Evolutionary conservation across 2,329 filamentous ascomycete genomes (phyloP).

Genomic region (Claviceps pusilla): DNA sequence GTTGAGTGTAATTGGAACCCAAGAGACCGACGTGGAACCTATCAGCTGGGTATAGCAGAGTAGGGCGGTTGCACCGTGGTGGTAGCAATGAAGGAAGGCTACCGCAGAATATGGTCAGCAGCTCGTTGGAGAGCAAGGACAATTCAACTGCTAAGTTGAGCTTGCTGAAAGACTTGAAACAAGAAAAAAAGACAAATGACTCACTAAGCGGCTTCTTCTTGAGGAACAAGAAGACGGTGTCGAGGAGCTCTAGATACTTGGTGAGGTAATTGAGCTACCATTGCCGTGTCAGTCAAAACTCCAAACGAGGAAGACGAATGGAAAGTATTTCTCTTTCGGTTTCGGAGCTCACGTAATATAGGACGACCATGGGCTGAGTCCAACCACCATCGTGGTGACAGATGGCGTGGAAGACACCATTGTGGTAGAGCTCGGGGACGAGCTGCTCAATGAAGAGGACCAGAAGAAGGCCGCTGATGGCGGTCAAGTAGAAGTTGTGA

Average conservation of each 20-base stretch:
- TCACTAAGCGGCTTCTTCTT: conserved; percentile 92
- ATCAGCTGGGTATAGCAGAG: conserved; percentile 97
- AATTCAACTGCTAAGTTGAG: not conserved
- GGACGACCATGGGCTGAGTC: conserved; percentile 80
- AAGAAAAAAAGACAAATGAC: conserved; percentile 5
- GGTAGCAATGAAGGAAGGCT: conserved; percentile 97
- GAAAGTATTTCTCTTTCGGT: not conserved
- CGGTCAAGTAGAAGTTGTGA: conserved; percentile 89
- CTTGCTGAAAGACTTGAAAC: not conserved
- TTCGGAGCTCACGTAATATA: conserved; percentile 74
- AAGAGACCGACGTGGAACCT: conserved; percentile 82
- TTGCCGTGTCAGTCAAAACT: not conserved
- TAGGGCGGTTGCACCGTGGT: conserved; percentile 90
- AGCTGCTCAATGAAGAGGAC: conserved; percentile 84
- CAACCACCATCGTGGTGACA: conserved; percentile 71
- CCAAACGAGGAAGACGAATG: not conserved
- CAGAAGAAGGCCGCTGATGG: conserved; percentile 67
- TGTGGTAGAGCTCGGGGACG: conserved; percentile 62
- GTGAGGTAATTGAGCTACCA: conserved; percentile 87
- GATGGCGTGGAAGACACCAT: conserved; percentile 80
- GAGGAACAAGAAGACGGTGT: conserved; percentile 92
- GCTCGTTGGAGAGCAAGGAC: not conserved
- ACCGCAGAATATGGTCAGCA: conserved; percentile 16
- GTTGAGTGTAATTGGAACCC: conserved; percentile 89
- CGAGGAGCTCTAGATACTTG: conserved; percentile 90